Conservation (phyloP, 352 stramenopile genomes). For the Phytophthora chlamydospora region DNA sequence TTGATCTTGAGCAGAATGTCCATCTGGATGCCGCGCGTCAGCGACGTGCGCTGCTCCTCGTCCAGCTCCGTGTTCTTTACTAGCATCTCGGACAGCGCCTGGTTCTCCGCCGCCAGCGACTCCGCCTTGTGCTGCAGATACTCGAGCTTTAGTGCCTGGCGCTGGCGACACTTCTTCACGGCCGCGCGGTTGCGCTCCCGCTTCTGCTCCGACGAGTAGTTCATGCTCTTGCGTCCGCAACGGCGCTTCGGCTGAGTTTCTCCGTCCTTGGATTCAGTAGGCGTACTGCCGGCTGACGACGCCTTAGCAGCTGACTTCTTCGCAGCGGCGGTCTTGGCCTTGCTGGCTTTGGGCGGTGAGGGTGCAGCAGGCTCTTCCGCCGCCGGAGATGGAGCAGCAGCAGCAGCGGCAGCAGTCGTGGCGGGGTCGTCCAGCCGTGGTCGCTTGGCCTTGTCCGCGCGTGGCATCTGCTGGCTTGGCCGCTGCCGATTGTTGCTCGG, state of each 20-base stretch:
- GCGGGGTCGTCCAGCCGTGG: conserved; percentile 7
- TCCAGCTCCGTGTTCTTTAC: conserved; percentile 72
- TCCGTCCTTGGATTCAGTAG: conserved; percentile 12
- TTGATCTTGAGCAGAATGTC: conserved; percentile 90
- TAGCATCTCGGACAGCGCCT: conserved; percentile 73
- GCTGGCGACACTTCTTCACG: conserved; percentile 85
- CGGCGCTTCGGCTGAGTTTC: conserved; percentile 58
- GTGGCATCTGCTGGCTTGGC: conserved; percentile 5
- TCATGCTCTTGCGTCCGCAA: conserved; percentile 87
- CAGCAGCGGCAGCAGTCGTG: conserved; percentile 9
- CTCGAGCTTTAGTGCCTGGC: conserved; percentile 82
- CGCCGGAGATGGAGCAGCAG: conserved; percentile 16
- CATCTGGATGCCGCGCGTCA: conserved; percentile 87
- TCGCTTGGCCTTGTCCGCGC: conserved; percentile 23
- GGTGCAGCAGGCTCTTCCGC: conserved; percentile 1
- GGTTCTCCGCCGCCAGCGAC: conserved; percentile 70
- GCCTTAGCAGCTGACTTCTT: conserved; percentile 5
- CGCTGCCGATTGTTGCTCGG: conserved; percentile 14
- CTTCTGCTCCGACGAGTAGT: conserved; percentile 86
- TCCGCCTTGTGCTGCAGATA: conserved; percentile 81
- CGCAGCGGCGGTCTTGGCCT: conserved; percentile 18
- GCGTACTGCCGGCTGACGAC: neutral
- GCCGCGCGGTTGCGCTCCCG: conserved; percentile 84
- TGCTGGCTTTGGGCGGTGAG: neutral
- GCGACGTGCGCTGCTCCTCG: conserved; percentile 56